phyloP scores from a whole-genome alignment of 2,329 filamentous ascomycete genomes.

The Cladobotryum protrusum region DNA sequence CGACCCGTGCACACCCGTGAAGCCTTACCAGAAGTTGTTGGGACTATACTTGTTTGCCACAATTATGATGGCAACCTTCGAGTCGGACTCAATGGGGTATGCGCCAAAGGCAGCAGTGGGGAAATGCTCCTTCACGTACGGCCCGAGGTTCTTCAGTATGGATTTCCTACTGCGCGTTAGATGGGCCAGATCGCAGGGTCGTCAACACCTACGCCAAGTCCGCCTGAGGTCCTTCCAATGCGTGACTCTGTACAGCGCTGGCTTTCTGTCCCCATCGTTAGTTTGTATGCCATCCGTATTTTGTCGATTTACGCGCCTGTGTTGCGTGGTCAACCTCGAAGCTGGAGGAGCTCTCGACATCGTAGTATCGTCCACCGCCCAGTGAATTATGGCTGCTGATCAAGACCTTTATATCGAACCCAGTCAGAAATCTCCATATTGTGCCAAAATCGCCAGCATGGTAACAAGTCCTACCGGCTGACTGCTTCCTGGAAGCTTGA shows the following conservation, averaged over 20 bases:
- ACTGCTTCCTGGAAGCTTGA: constrained; percentile 82
- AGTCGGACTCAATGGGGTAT: constrained; percentile 72
- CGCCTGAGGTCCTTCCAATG: constrained; percentile 66
- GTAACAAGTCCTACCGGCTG: constrained; percentile 37
- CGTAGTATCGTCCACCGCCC: constrained; percentile 78
- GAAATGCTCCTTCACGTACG: constrained; percentile 84
- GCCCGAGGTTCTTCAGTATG: constrained; percentile 67
- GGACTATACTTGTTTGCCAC: constrained; percentile 97
- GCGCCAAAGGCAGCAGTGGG: constrained; percentile 73
- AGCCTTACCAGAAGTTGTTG: constrained; percentile 82
- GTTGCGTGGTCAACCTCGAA: constrained; percentile 83
- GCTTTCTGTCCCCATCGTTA: constrained; percentile 57
- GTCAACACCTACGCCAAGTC: constrained; percentile 70
- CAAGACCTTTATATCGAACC: constrained; percentile 51
- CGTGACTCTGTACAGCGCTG: constrained; percentile 72
- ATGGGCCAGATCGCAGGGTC: not conserved
- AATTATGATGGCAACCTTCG: constrained; percentile 71
- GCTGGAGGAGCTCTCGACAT: constrained; percentile 79
- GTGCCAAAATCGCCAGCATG: not conserved
- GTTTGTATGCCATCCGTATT: not conserved
- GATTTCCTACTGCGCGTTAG: constrained; percentile 52
- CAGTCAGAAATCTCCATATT: constrained; percentile 11
- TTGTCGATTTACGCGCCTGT: constrained; percentile 45
- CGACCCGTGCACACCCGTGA: too few species aligned
- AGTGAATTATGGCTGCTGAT: constrained; percentile 83